Evolutionary conservation across 129 eudicot genomes (phyloP), one percentile per base, ranked within the genome.

Genomic region (Arctium lappa): DNA sequence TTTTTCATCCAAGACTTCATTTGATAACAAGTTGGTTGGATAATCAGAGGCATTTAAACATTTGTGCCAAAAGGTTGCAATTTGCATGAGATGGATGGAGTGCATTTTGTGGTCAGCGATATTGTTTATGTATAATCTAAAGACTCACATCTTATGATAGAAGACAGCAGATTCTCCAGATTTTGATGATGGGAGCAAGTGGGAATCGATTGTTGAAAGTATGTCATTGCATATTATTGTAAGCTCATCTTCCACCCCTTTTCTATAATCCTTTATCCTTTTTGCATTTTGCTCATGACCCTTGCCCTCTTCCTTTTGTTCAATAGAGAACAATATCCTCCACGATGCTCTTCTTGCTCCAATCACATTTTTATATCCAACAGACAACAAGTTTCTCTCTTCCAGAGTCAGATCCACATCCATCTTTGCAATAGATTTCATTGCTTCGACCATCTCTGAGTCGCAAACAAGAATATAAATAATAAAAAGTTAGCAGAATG

Each of bases 391-490:
- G 74, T 88, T 90, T 63, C 91, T 84, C 82, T 90, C 94, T 66
- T 88, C 91, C 9, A 86, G 81, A 63, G 87, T 90, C 82, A 90
- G 69, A 82, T 90, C 94, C 38, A 88, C 88, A 76, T 84, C 87
- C 88, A 90, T 31, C 34, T 80, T 90, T 13, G 89, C 91, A 16
- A 90, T 82, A 8, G 80, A 33, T 72, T 88, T 88, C 89, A 90
- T 90, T 39, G 85, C 89, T 39, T 90, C 91, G 22, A 86, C 93
- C 93, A 90, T 90, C 68, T 90, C 93, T 90, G 87, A 18, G 62
- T 63, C 66, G 80, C 62, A 27, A 74, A 73, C 39, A 34, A 63
- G 34, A 76, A 66, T 13, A 85, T 1, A 6, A 30, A 69, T 22
- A 13, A 31, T 46, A 3, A 69, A 69, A 11, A 5, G 8, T 33